Percentiles rank a stretch among this genome's conserved stretches.
Conservation (phyloP, 176 grass and related monocot species). For the Themeda triandra region DNA sequence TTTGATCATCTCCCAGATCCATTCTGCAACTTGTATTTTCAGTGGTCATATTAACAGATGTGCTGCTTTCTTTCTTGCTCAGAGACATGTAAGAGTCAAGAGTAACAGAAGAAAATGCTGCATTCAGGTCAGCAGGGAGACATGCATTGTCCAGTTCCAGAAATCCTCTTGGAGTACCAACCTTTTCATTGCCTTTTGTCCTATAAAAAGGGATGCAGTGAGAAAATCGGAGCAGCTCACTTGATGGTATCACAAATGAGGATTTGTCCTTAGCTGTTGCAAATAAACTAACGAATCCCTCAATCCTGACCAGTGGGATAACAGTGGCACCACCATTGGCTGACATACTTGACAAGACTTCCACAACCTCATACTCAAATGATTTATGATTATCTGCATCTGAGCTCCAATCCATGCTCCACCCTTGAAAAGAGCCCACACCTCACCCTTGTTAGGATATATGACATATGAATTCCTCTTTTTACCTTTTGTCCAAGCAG, state of each 20-base stretch:
- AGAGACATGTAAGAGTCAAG: slow-evolving; percentile 38
- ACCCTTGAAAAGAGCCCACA: slow-evolving; percentile 93
- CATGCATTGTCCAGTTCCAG: slow-evolving; percentile 80
- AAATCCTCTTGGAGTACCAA: slow-evolving; percentile 70
- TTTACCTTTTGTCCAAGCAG: slow-evolving; percentile 58
- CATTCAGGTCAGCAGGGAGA: slow-evolving; percentile 65
- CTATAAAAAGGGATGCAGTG: slow-evolving; percentile 66
- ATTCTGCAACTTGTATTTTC: slow-evolving; percentile 4
- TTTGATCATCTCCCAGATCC: slow-evolving; percentile 25
- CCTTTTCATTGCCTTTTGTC: slow-evolving; percentile 69
- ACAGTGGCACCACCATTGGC: slow-evolving; percentile 40
- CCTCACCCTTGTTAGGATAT: slow-evolving; percentile 70
- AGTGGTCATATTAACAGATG: slow-evolving; percentile 20
- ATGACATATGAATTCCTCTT: slow-evolving; percentile 60
- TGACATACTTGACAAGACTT: slow-evolving; percentile 65
- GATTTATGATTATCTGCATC: slow-evolving; percentile 67
- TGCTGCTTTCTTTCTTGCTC: slow-evolving; percentile 10
- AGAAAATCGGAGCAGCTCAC: slow-evolving; percentile 81
- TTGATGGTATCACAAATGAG: slow-evolving; percentile 44
- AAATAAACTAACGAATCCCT: slow-evolving; percentile 88
- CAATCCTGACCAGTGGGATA: slow-evolving; percentile 70
- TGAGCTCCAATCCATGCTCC: slow-evolving; percentile 72
- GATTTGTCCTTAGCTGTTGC: slow-evolving; percentile 35
- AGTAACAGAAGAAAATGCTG: slow-evolving; percentile 56
- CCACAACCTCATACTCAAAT: slow-evolving; percentile 73